A percentile compares a stretch with the other conserved stretches of the same genome.
Conservation (phyloP, 225 moss, liverwort and hornwort species). For the Sphagnum tenellum region DNA sequence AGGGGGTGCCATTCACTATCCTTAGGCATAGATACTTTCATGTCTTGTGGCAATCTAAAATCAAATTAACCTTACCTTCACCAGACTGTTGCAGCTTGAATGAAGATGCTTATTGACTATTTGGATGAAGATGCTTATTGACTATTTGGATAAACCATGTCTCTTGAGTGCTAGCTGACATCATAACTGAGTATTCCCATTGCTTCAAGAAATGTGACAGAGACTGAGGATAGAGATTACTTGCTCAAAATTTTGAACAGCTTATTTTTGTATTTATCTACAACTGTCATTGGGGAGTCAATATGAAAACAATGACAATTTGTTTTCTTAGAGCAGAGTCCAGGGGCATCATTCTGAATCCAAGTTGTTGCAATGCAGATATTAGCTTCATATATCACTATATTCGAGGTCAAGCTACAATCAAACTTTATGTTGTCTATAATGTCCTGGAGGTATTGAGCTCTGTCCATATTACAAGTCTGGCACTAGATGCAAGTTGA, state of each 20-base stretch:
- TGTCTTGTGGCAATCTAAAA: no score
- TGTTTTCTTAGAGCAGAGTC: neutral
- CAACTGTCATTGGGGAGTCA: no score
- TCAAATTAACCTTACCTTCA: no score
- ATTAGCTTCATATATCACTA: constrained; percentile 97
- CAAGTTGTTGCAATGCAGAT: constrained; percentile 48
- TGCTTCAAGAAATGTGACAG: neutral
- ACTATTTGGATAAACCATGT: no score
- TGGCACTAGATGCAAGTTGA: no score
- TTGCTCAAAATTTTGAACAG: neutral
- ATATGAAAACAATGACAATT: neutral
- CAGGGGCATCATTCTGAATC: constrained; percentile 1
- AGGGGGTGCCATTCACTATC: no score
- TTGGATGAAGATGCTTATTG: no score
- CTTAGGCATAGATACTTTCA: no score
- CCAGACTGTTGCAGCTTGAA: no score
- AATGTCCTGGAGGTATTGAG: constrained; percentile 84
- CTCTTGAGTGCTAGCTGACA: no score
- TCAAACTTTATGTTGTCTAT: constrained; percentile 97
- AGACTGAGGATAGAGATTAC: neutral
- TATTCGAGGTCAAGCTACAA: constrained; percentile 88
- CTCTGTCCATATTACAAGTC: no score
- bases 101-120: no score
- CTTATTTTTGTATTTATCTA: neutral
- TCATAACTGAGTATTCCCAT: neutral